Evolutionary conservation across 2,329 filamentous ascomycete species (phyloP).

Genomic region (Sarocladium brachiariae): DNA sequence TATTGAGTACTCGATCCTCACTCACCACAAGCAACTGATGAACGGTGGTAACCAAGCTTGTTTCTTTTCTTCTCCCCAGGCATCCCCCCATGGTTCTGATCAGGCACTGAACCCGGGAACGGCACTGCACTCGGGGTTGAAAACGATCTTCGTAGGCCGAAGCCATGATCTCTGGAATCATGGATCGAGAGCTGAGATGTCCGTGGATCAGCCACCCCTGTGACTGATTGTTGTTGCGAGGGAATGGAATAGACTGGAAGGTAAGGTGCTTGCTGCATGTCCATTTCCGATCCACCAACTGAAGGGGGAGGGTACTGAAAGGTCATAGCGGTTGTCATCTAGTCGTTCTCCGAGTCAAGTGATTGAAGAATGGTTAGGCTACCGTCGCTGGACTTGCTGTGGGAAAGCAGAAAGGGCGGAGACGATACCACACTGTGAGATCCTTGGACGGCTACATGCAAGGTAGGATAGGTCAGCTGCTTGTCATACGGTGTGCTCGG

Average conservation of each 20-base stretch:
- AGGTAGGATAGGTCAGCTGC: not conserved
- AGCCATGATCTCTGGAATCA: constrained; percentile 26
- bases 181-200: constrained; percentile 22
- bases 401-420: not conserved
- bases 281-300: constrained; percentile 4
- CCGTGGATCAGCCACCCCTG: constrained; percentile 25
- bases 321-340: constrained; percentile 8
- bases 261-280: constrained; percentile 2
- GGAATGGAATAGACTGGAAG: constrained; percentile 24
- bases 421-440: not conserved
- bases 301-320: constrained; percentile 6
- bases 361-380: not conserved
- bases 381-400: not conserved
- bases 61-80: constrained; percentile 61
- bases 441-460: not conserved
- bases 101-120: constrained; percentile 25
- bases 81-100: constrained; percentile 21
- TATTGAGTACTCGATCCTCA: constrained; percentile 19
- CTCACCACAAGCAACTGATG: constrained; percentile 93
- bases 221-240: constrained; percentile 20
- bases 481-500: not conserved
- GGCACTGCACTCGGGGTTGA: constrained; percentile 42
- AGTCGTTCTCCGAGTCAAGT: not conserved
- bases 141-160: constrained; percentile 41
- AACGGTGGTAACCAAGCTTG: constrained; percentile 92